Conservation (phyloP, 345 rosid genomes). For the Eucalyptus erythrocorys region DNA sequence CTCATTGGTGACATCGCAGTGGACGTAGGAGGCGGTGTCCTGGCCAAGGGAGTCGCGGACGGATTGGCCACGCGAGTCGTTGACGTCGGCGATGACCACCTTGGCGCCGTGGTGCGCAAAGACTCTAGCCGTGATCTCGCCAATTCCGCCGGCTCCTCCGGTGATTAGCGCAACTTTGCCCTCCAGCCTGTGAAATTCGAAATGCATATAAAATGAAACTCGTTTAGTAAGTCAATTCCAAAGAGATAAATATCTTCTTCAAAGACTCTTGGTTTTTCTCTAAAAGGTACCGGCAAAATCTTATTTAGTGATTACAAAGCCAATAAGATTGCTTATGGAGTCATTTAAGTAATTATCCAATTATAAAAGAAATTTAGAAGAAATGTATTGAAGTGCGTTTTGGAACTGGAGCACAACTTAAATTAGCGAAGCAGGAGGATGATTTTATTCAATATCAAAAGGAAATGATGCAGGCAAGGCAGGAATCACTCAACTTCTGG, state of each 20-base stretch:
- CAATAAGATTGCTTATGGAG: neutral
- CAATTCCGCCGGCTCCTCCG: conserved; percentile 17
- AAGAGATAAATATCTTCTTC: neutral
- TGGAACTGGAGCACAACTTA: neutral
- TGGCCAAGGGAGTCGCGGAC: conserved; percentile 2
- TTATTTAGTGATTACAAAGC: neutral
- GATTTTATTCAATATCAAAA: neutral
- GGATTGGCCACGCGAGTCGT: conserved; percentile 3
- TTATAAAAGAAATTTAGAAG: neutral
- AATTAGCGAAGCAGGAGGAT: neutral
- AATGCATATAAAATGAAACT: neutral
- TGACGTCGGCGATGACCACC: conserved; percentile 10
- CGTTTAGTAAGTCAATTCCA: neutral
- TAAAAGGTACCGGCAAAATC: neutral
- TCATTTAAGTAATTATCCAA: neutral
- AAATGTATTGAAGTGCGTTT: neutral
- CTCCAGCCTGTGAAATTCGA: conserved; percentile 1
- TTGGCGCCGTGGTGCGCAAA: conserved; percentile 12
- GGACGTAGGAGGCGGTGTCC: conserved; percentile 2
- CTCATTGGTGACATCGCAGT: conserved; percentile 21
- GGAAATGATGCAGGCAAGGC: neutral
- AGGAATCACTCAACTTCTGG: neutral
- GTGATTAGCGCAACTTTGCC: conserved; percentile 25
- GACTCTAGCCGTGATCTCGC: conserved; percentile 7
- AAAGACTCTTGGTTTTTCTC: neutral